Base-by-base conservation (phyloP, 805 yeast species). In the Myxozyma lipomycoides region DNA sequence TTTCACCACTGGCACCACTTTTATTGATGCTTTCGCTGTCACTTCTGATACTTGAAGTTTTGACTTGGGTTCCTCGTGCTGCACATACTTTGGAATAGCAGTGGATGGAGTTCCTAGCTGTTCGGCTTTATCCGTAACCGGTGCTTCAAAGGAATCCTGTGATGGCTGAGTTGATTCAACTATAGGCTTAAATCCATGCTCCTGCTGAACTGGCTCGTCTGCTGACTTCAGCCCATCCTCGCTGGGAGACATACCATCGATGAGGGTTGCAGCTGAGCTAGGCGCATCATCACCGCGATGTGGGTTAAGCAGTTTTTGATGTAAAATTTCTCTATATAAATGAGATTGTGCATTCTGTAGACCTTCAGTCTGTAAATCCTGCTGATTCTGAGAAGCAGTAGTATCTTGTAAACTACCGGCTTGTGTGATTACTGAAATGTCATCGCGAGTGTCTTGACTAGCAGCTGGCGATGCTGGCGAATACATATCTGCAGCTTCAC, bases 241-340 rank as follows among this genome's bases (percentile, higher is more conserved):
- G 12, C 32, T 28, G 12, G 32, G 32, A 28, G 32, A 9, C 32
- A 28, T 28, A 12, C 32, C 32, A 28, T 28, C 32, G 32, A 28
- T 28, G 12, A 28, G 12, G 32, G 32, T 28, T 9, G 32, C 32
- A 28, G 32, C 32, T 12, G 32, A 28, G 32, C 32, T 28, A 12
- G 32, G 32, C 32, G 32, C 12, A 28, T 28, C 32, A 7, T 28
- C 12, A 12, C 12, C 7, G 7, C 32, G 12, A 7, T 28, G 32
- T 9, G 57, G 54, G 35, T 49, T 49, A 15, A 28, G 45, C 5
- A 54, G 18, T 21, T 51, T 50, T 23, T 38, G 49, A 15, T 39
- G 51, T 34, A 55, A 23, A 17, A 55, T 53, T 22, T 55, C 58
- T 17, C 46, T 43, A 30, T 55, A 54, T 25, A 54, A 6, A 5